Percentiles rank a stretch among this genome's conserved stretches.
Evolutionary conservation across 352 stramenopile genomes (phyloP).

Genomic region (Phytopythium ostracodes): DNA sequence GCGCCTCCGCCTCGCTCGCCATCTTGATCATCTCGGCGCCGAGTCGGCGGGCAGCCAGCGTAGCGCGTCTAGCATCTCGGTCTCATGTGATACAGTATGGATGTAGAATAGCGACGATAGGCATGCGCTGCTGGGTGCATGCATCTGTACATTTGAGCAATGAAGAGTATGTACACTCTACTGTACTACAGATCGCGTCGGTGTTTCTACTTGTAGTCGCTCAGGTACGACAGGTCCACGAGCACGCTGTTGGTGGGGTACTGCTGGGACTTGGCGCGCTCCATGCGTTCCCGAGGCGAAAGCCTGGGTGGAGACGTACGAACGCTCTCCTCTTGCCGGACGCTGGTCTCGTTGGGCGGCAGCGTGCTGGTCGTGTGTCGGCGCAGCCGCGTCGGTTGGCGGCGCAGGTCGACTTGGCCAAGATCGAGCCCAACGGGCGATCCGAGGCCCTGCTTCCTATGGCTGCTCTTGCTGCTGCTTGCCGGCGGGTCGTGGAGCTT

Average conservation of each 20-base stretch:
- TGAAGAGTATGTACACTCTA: not conserved
- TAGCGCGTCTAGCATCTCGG: too few species aligned
- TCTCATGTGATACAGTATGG: too few species aligned
- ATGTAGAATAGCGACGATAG: too few species aligned
- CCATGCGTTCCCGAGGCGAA: constrained; percentile 2
- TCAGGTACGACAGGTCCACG: constrained; percentile 22
- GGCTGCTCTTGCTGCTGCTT: not conserved
- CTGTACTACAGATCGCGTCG: not conserved
- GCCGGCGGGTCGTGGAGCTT: not conserved
- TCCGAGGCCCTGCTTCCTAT: not conserved
- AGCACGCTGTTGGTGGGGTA: not conserved
- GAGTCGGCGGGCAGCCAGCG: too few species aligned
- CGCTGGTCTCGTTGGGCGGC: not conserved
- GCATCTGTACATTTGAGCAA: too few species aligned
- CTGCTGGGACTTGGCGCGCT: constrained; percentile 1
- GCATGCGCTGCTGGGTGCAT: too few species aligned
- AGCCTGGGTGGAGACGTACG: not conserved
- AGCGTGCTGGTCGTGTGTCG: not conserved
- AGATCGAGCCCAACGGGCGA: not conserved
- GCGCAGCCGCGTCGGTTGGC: not conserved
- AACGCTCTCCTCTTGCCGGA: too few species aligned
- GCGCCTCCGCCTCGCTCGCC: too few species aligned
- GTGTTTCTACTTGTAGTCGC: constrained; percentile 16
- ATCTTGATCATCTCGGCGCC: too few species aligned
- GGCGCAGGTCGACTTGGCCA: not conserved